Percentiles rank a stretch among this genome's conserved stretches.
Evolutionary conservation across 176 grass and related monocot species (phyloP).

Genomic region (Carex pumila): DNA sequence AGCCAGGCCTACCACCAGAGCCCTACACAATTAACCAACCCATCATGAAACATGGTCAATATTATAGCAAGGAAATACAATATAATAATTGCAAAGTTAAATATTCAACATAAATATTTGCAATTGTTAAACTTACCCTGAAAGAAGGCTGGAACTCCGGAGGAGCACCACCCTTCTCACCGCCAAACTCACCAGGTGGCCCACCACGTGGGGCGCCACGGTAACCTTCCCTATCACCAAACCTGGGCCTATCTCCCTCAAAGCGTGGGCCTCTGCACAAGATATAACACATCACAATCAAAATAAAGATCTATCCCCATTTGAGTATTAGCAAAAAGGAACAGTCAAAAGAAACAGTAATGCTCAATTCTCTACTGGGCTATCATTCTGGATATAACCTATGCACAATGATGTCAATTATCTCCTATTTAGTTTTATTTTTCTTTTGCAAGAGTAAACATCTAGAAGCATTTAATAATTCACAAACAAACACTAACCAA

Average conservation of each 20-base stretch:
- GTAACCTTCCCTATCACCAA: constrained; percentile 83
- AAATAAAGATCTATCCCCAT: background rate
- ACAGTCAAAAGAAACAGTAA: background rate
- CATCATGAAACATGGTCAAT: background rate
- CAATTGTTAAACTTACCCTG: constrained; percentile 51
- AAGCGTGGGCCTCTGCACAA: constrained; percentile 63
- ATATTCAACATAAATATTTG: background rate
- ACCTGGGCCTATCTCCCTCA: constrained; percentile 84
- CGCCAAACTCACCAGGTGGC: constrained; percentile 62
- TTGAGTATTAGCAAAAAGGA: background rate
- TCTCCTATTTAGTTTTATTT: background rate
- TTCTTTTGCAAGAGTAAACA: background rate
- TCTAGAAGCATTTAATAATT: background rate
- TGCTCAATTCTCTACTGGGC: background rate
- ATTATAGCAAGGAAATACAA: background rate
- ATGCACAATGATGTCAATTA: background rate
- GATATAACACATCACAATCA: constrained; percentile 8
- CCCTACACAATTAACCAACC: constrained; percentile 26
- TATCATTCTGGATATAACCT: background rate
- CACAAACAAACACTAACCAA: too few relatives aligned
- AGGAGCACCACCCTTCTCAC: constrained; percentile 85
- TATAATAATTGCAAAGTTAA: background rate
- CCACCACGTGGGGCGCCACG: constrained; percentile 74
- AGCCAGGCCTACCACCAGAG: constrained; percentile 63
- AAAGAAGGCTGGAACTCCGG: constrained; percentile 87